Evolutionary conservation across 176 grass and related monocot genomes (phyloP), one percentile per base, ranked within the genome.

Genomic region (Lolium multiflorum): DNA sequence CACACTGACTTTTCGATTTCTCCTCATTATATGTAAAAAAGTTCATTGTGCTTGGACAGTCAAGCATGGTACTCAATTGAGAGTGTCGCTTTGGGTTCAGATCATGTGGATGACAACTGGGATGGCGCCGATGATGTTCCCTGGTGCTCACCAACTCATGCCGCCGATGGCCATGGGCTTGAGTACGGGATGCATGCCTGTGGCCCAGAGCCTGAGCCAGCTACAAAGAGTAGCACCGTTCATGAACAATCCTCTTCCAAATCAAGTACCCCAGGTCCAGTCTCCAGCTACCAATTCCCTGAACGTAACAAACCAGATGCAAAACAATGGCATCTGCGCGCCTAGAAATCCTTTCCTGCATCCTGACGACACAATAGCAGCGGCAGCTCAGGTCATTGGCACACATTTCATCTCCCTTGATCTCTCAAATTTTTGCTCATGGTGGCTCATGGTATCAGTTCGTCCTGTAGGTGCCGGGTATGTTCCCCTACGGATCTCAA

Each of bases 71-170:
- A 5, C 67, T 54, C 26, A 13, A 65, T 13, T 46, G 24, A 65
- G 60, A 16, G 11, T 12, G 47, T 63, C 61, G 59, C 11, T 18
- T 54, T 16, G 66, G 39, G 31, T 54, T 18, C 85, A 99, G 97
- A 86, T 96, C 49, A 96, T 99, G 97, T 99, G 92, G 94, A 94
- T 96, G 94, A 85, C 89, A 55, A 84, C 87, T 18, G 85, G 97
- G 56, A 83, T 93, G 87, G 82, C 83, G 38, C 94, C 92, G 5
- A 93, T 96, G 92, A 90, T 99, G 92, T 87, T 88, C 74, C 90
- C 89, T 0, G 94, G 89, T 62, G 38, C 85, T 14, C 85, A 94
- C 55, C 94, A 92, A 60, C 88, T 91, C 70, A 92, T 96, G 84
- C n/a, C 91, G 13, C 81, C 87, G 3, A 92, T 87, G 85, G 77